phyloP scores from a whole-genome alignment of 163 green algal species.

The Chlamydomonas reinhardtii region DNA sequence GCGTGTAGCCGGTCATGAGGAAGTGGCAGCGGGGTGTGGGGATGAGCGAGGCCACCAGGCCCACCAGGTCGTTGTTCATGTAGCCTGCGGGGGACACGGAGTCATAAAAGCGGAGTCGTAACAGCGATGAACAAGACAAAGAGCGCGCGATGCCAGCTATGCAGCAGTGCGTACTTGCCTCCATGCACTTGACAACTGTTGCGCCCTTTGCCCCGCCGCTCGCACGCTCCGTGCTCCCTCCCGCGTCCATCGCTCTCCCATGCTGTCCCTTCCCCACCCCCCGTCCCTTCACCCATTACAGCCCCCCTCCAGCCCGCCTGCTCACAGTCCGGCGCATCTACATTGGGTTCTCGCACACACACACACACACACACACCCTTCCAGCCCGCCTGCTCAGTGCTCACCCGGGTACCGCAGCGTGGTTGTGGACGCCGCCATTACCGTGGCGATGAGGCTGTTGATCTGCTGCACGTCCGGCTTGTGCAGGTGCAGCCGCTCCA shows the following conservation, averaged over 20 bases:
- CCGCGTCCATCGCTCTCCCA: no score
- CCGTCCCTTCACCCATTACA: not conserved
- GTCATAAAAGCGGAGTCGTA: no score
- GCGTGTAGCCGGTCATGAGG: constrained; percentile 97
- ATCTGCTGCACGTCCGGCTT: constrained; percentile 92
- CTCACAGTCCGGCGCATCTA: not conserved
- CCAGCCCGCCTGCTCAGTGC: not conserved
- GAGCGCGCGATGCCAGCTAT: no score
- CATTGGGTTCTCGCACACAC: no score
- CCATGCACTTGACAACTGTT: no score
- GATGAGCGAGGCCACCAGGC: constrained; percentile 95
- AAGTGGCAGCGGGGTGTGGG: constrained; percentile 98
- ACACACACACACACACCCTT: no score
- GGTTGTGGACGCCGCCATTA: constrained; percentile 98
- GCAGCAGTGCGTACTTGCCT: no score
- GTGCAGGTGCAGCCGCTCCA: constrained; percentile 91
- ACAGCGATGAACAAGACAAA: no score
- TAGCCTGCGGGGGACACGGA: constrained; percentile 88
- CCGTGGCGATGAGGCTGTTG: constrained; percentile 97
- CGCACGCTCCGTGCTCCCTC: no score
- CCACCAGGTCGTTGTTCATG: constrained; percentile 99
- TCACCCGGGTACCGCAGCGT: constrained; percentile 96
- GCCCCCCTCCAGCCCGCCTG: not conserved
- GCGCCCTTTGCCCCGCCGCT: no score
- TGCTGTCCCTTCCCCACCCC: no score